Evolutionary conservation across 495 filamentous ascomycete species (phyloP).

Genomic region (Aspergillus conjunctus): DNA sequence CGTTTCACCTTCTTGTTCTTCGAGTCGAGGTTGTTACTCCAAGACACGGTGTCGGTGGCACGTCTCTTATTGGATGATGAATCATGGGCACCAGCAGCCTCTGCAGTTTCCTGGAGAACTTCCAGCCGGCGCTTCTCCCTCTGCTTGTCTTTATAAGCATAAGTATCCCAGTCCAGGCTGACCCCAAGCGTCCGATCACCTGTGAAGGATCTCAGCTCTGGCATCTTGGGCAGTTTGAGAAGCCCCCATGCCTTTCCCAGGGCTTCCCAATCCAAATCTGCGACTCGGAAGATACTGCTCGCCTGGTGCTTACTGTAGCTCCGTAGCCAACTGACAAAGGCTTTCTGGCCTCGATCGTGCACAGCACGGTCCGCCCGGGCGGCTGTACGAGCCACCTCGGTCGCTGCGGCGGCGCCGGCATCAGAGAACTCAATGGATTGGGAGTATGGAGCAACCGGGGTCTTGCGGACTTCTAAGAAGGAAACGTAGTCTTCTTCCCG

Average conservation of each 20-base stretch:
- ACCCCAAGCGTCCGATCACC: slow-evolving; percentile 67
- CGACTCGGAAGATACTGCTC: slow-evolving; percentile 82
- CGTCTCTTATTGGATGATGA: slow-evolving; percentile 34
- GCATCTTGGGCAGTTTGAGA: slow-evolving; percentile 89
- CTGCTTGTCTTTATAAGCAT: slow-evolving; percentile 75
- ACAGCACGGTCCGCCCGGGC: slow-evolving; percentile 75
- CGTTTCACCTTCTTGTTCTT: slow-evolving; percentile 66
- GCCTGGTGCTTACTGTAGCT: slow-evolving; percentile 91
- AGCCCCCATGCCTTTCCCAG: slow-evolving; percentile 81
- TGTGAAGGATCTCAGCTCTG: slow-evolving; percentile 72
- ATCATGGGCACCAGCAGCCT: slow-evolving; percentile 31
- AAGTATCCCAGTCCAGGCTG: slow-evolving; percentile 58
- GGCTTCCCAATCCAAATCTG: slow-evolving; percentile 81
- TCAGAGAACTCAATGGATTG: slow-evolving; percentile 55
- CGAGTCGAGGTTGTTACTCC: slow-evolving; percentile 79
- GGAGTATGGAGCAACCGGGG: slow-evolving; percentile 69
- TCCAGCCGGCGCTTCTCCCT: slow-evolving; percentile 71
- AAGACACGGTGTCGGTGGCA: slow-evolving; percentile 65
- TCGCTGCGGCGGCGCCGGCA: slow-evolving; percentile 54
- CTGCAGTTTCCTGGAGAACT: slow-evolving; percentile 48
- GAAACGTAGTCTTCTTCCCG: slow-evolving; percentile 86
- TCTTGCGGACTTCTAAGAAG: slow-evolving; percentile 87
- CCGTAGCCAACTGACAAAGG: slow-evolving; percentile 89
- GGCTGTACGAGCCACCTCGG: slow-evolving; percentile 58
- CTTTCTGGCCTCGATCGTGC: slow-evolving; percentile 84